These are phyloP conservation scores for Fusarium agapanthi DNA, from an alignment of 2,329 filamentous ascomycete species.

Conservation along the genomic window DNA sequence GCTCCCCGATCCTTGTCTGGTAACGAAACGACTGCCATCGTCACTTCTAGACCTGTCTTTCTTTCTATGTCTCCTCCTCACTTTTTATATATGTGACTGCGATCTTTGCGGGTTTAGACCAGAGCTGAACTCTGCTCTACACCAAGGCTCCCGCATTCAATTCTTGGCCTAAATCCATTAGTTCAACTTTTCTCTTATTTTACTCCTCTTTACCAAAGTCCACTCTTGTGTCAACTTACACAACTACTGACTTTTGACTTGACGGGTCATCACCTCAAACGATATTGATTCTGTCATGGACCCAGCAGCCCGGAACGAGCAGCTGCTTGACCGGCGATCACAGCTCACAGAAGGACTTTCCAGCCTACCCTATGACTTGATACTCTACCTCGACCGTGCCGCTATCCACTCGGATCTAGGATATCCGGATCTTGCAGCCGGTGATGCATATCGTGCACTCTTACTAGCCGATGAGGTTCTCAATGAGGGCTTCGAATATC, in stretches of 20 bases:
- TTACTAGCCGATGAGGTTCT: conserved; percentile 82
- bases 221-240: conserved; percentile 6
- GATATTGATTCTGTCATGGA: conserved; percentile 40
- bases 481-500: conserved; percentile 84
- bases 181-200: conserved; percentile 15
- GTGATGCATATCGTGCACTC: conserved; percentile 91
- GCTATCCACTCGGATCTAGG: conserved; percentile 75
- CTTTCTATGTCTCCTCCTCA: not conserved
- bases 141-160: conserved; percentile 8
- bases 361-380: conserved; percentile 65
- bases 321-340: conserved; percentile 63
- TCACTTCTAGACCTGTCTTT: conserved; percentile 8
- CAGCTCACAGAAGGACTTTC: conserved; percentile 64
- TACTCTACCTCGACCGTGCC: conserved; percentile 75
- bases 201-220: not conserved
- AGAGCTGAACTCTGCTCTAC: conserved; percentile 11
- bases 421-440: conserved; percentile 89
- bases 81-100: not conserved
- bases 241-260: not conserved
- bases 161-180: conserved; percentile 15
- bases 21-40: conserved; percentile 11
- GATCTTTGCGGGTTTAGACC: conserved; percentile 8
- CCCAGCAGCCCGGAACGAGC: conserved; percentile 50
- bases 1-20: conserved; percentile 10
- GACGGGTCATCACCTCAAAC: not conserved